These are phyloP conservation scores for Pichia rugopelliculosa DNA, from an alignment of 805 yeast species.

Conservation along the genomic window DNA sequence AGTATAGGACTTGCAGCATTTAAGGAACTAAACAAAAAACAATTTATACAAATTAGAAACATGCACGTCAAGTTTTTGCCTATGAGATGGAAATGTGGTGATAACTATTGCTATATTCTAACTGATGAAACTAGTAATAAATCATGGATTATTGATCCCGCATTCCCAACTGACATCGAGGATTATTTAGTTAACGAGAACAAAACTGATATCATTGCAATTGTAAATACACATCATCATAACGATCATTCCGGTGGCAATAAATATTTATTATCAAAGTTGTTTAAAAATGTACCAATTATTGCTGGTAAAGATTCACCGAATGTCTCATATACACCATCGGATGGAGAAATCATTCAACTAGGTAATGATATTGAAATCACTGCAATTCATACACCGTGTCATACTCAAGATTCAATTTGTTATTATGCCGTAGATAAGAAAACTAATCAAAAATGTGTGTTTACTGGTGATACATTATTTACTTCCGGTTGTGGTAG, in stretches of 20 bases:
- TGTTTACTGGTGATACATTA: constrained; percentile 93
- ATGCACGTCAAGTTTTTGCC: constrained; percentile 83
- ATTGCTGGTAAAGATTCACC: constrained; percentile 85
- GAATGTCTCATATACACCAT: constrained; percentile 61
- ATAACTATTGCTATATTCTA: constrained; percentile 80
- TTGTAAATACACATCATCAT: constrained; percentile 96
- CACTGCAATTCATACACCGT: constrained; percentile 88
- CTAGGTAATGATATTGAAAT: constrained; percentile 61
- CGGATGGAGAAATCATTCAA: constrained; percentile 50
- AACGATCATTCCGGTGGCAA: constrained; percentile 93
- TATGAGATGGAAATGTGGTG: constrained; percentile 94
- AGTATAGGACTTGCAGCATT: not conserved
- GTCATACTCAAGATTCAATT: constrained; percentile 95
- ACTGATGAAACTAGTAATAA: constrained; percentile 57
- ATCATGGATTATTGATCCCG: constrained; percentile 89
- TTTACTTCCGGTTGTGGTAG: constrained; percentile 95
- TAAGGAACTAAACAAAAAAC: not conserved
- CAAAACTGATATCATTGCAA: constrained; percentile 52
- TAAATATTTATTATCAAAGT: constrained; percentile 24
- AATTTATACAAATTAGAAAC: constrained; percentile 26
- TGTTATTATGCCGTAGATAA: constrained; percentile 72
- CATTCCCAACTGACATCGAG: constrained; percentile 67
- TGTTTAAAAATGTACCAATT: constrained; percentile 47
- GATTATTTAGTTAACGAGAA: constrained; percentile 31
- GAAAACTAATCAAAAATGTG: constrained; percentile 57